Conservation (phyloP, 139 green algal genomes). For the Spirogloea muscicola region DNA sequence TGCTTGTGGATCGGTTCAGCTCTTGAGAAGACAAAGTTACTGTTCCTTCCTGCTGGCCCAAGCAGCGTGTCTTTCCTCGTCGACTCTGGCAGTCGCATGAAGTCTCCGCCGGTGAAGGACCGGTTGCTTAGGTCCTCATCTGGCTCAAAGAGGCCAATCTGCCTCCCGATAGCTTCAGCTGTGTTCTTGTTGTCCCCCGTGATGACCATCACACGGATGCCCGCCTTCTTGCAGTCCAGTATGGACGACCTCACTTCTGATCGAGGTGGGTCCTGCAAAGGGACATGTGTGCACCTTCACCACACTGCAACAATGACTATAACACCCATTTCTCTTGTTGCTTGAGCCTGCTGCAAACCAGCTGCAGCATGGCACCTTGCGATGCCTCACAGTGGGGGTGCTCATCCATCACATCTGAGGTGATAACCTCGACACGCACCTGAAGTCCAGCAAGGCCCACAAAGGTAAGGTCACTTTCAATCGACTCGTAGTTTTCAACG, state of each 20-base stretch:
- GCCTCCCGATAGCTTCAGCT: conserved; percentile 77
- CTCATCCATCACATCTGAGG: too few species aligned
- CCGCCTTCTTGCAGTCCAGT: conserved; percentile 67
- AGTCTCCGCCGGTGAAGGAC: conserved; percentile 38
- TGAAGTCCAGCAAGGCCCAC: conserved; percentile 74
- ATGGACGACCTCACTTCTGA: conserved; percentile 71
- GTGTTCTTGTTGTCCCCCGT: conserved; percentile 94
- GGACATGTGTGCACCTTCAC: neutral
- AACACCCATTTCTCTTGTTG: too few species aligned
- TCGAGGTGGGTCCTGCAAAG: conserved; percentile 76
- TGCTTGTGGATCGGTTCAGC: conserved; percentile 90
- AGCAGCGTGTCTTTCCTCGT: neutral
- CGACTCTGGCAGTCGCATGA: conserved; percentile 22
- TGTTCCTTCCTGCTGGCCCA: conserved; percentile 48
- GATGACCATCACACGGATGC: conserved; percentile 94
- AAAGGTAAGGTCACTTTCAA: conserved; percentile 84
- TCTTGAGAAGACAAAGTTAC: conserved; percentile 85
- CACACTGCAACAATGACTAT: too few species aligned
- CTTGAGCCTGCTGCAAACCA: too few species aligned
- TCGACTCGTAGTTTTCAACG: conserved; percentile 59
- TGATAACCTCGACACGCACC: too few species aligned
- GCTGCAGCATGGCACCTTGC: too few species aligned
- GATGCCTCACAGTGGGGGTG: too few species aligned
- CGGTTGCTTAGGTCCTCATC: neutral
- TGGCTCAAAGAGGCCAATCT: conserved; percentile 42